Base-by-base conservation (phyloP, 805 yeast genomes). In the Lipomyces chichibuensis region DNA sequence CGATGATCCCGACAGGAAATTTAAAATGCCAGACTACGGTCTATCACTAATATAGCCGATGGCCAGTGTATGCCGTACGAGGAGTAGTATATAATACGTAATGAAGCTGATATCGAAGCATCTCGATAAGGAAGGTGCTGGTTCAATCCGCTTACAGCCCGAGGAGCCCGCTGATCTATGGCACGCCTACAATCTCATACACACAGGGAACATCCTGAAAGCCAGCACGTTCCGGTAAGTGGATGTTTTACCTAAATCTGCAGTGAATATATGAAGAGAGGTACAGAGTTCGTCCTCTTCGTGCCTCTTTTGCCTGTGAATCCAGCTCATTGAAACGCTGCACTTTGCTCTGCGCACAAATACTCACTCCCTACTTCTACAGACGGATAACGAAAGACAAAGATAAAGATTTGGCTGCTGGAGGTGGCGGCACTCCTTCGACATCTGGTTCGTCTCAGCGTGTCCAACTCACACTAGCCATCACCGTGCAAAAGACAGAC, bases 161-260 rank as follows among this genome's bases (percentile, higher is more conserved):
- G 90, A 93, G 74, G 98, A 95, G 73, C 86, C 89, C 59, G 98
- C 94, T 73, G 99, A 94, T 77, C 81, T 95, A 68, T 95, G 97
- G 92, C 87, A 90, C 32, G 75, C 91, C 3, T 92, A 92, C 80
- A 95, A 94, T 74, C 80, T 95, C 32, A 82, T 95, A 2, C 88
- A 87, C 60, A 84, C 85, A 64, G 90, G 88, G 25, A 98, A 95
- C 78, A 88, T 85, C 70, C 82, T 94, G 4, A 85, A 86, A 65
- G 80, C 93, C 63, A 83, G 84, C 67, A 90, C 97, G 11, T 80
- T 83, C 71, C 81, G 97, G 77, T 88, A 88, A 73, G 84, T 90
- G 43, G 70, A 78, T 59, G 72, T 70, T 25, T 71, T 37, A 37
- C 43, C 17, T 37, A 5, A 9, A 37, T 3, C 32, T 4, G 43